Percentiles rank a stretch among this genome's conserved stretches.
Evolutionary conservation across 768 basidiomycete genomes (phyloP).

Genomic region (Lyophyllum atratum): DNA sequence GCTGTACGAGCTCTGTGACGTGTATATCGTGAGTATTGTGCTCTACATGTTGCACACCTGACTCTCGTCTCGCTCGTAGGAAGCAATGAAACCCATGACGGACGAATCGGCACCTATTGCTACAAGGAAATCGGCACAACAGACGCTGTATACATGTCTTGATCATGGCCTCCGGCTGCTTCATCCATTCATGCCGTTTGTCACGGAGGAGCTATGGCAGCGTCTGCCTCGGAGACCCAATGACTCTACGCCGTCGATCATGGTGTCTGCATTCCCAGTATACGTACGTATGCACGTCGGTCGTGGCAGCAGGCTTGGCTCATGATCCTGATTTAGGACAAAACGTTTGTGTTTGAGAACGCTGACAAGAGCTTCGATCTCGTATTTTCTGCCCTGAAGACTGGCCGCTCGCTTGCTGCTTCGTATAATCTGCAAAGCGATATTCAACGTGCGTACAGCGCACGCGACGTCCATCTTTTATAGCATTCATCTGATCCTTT

Average conservation of each 20-base stretch:
- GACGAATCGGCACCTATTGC: conserved; percentile 68
- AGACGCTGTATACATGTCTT: conserved; percentile 93
- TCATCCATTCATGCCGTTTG: conserved; percentile 99
- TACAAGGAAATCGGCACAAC: conserved; percentile 82
- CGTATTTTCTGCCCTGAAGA: conserved; percentile 76
- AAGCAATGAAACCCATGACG: conserved; percentile 98
- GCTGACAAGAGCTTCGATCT: conserved; percentile 87
- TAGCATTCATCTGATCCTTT: not conserved
- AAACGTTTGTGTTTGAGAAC: conserved; percentile 59
- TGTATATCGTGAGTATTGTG: conserved; percentile 78
- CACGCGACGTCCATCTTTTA: not conserved
- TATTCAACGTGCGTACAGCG: conserved; percentile 75
- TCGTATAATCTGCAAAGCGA: conserved; percentile 87
- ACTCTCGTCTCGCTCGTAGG: conserved; percentile 48
- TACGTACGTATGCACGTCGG: conserved; percentile 54
- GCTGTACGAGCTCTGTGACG: conserved; percentile 98
- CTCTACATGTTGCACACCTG: not conserved
- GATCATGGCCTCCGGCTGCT: conserved; percentile 88
- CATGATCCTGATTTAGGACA: conserved; percentile 47
- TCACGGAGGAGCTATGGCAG: conserved; percentile 99
- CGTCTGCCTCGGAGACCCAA: conserved; percentile 84
- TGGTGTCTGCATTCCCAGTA: conserved; percentile 84
- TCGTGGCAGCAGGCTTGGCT: not conserved
- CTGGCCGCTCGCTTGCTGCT: conserved; percentile 83
- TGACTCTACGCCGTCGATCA: conserved; percentile 84